Evolutionary conservation across 345 rosid genomes (phyloP).

Genomic region (Pelargonium nanum): DNA sequence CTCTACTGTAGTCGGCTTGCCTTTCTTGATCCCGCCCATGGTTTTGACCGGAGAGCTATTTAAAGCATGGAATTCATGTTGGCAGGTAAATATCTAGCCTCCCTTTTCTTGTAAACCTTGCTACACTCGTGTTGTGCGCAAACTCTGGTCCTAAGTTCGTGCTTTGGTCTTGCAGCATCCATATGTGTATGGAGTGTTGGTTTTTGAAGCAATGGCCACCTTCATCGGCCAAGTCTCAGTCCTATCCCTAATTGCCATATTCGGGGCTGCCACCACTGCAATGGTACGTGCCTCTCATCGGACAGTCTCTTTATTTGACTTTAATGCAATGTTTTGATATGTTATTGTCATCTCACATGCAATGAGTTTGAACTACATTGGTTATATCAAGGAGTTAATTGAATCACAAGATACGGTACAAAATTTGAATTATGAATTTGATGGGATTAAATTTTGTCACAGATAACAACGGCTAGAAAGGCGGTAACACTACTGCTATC

Average conservation of each 20-base stretch:
- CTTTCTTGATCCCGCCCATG: slow-evolving; percentile 88
- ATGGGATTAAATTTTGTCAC: too few relatives aligned
- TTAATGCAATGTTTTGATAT: not conserved
- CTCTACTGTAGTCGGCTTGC: slow-evolving; percentile 86
- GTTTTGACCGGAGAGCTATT: slow-evolving; percentile 88
- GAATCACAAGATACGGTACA: too few relatives aligned
- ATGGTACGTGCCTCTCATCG: slow-evolving; percentile 38
- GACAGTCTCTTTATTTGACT: not conserved
- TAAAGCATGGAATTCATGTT: slow-evolving; percentile 87
- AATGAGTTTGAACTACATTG: too few relatives aligned
- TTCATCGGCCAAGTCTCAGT: slow-evolving; percentile 93
- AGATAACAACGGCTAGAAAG: slow-evolving; percentile 60
- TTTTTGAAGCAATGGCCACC: slow-evolving; percentile 95
- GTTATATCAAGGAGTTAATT: too few relatives aligned
- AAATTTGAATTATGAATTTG: too few relatives aligned
- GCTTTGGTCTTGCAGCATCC: slow-evolving; percentile 48
- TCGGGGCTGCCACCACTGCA: slow-evolving; percentile 94
- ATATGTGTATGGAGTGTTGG: slow-evolving; percentile 74
- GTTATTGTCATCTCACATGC: too few relatives aligned
- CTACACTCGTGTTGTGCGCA: too few relatives aligned
- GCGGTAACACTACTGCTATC: slow-evolving; percentile 71
- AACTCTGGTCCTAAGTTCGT: too few relatives aligned
- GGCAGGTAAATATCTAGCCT: slow-evolving; percentile 45
- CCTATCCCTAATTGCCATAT: slow-evolving; percentile 80
- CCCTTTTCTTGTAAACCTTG: too few relatives aligned